Evolutionary conservation across 116 monocot genomes (phyloP), one percentile per base, ranked within the genome.

Genomic region (Iris pallida): DNA sequence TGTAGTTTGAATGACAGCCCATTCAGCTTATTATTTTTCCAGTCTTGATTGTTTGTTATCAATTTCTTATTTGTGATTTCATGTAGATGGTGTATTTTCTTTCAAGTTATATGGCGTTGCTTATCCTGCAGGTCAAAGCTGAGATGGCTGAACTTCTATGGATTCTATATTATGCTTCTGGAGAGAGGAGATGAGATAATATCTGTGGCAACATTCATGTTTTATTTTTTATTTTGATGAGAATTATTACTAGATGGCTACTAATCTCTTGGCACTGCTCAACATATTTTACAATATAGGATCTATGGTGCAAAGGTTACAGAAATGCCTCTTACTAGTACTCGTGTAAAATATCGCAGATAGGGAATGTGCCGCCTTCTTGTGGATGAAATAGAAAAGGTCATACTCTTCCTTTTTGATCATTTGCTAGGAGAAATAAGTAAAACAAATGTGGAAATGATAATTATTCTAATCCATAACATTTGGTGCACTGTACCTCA

Each of bases 331-430:
- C 81, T 93, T 74, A 58, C 86, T 72, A 80, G 86, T 7, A 89
- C 93, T 13, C 76, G 86, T 57, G 19, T 71, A 10, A 56, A 75
- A 18, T 80, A 86, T 70, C 83, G 93, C 19, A 79, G 77, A 7
- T 81, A 81, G 69, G 89, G 89, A 73, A 86, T 93, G 86, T 93
- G 93, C 16, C 89, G 75, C 18, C 74, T 86, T 74, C 79, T 93
- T 44, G 20, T 93, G 12, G 59, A 73, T 59, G 89, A 89, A 73
- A 69, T 89, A 16, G 88, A 92, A 41, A 85, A 88, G 87, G 90
- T 88, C 57, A 0, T 57, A 16, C 45, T 65, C 0, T 59, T 51
- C 7, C 12, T 40, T 41, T 64, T 30, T 10, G 30, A 30, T 30
- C 30, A 52, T 8, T 52, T 52, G 51, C 14, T 14, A 30, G 30